phyloP scores from a whole-genome alignment of 106 monocot genomes.

The Acorus calamus region DNA sequence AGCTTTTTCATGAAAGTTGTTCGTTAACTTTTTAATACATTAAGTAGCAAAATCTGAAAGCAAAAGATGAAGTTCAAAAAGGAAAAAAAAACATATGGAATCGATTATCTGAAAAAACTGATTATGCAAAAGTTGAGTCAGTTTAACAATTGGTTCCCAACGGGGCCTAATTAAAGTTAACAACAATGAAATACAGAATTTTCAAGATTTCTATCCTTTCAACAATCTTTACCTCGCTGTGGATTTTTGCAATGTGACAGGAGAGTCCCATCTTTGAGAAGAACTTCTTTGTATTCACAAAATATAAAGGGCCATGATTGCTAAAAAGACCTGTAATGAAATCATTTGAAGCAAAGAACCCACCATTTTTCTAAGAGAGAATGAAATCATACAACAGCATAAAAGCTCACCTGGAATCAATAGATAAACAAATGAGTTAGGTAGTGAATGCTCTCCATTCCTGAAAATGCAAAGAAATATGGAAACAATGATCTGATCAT shows the following conservation, averaged over 20 bases:
- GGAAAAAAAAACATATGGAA: too few species aligned
- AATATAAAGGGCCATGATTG: slow-evolving; percentile 53
- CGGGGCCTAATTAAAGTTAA: too few species aligned
- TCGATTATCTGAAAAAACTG: too few species aligned
- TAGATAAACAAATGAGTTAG: slow-evolving; percentile 61
- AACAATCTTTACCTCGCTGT: slow-evolving; percentile 38
- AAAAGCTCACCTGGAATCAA: slow-evolving; percentile 58
- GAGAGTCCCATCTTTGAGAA: slow-evolving; percentile 65
- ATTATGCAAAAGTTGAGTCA: too few species aligned
- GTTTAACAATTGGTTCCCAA: too few species aligned
- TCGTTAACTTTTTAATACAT: too few species aligned
- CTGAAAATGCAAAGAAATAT: slow-evolving; percentile 31
- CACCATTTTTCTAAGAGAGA: not conserved
- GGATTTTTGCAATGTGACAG: slow-evolving; percentile 62
- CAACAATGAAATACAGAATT: too few species aligned
- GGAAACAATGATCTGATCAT: too few species aligned
- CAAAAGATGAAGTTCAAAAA: too few species aligned
- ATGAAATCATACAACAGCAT: slow-evolving; percentile 2
- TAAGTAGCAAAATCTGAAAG: too few species aligned
- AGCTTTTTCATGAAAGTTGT: too few species aligned
- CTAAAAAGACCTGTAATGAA: slow-evolving; percentile 49
- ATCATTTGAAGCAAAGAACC: not conserved
- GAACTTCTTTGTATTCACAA: slow-evolving; percentile 42
- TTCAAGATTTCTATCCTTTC: too few species aligned
- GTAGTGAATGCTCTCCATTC: slow-evolving; percentile 53